A percentile compares a stretch with the other conserved stretches of the same genome.
These are phyloP conservation scores for Chlorella sp. DNA, from an alignment of 139 green algal species.

Conservation along the genomic window DNA sequence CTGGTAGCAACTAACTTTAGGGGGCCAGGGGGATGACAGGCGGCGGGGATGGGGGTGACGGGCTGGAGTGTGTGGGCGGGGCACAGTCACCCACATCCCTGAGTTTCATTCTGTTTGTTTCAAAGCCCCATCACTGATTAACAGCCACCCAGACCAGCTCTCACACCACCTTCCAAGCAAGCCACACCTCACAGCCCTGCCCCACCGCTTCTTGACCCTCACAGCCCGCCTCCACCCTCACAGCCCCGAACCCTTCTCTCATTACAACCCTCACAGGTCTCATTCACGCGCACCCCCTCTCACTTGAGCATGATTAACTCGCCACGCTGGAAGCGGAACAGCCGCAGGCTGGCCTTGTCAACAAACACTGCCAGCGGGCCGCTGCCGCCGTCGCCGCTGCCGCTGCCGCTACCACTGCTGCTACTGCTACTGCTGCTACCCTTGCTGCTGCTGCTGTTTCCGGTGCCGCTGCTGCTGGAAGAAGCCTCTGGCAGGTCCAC, in stretches of 20 bases:
- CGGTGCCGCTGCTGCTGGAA: background rate
- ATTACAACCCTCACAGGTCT: background rate
- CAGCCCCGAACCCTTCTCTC: background rate
- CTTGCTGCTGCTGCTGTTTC: background rate
- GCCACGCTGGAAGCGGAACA: slow-evolving; percentile 65
- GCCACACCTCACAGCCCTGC: no score
- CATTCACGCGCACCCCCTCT: background rate
- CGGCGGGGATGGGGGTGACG: no score
- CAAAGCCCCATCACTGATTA: no score
- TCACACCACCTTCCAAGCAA: no score
- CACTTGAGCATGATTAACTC: slow-evolving; percentile 61
- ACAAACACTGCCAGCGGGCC: slow-evolving; percentile 53
- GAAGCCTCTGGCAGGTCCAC: background rate
- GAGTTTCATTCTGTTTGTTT: no score
- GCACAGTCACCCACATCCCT: no score
- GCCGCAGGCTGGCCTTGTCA: slow-evolving; percentile 68
- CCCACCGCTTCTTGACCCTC: no score
- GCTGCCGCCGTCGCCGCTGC: background rate
- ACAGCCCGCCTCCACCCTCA: background rate
- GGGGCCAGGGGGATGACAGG: no score
- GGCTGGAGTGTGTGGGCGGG: no score
- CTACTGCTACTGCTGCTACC: background rate
- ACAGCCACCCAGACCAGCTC: no score
- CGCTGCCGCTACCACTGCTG: background rate
- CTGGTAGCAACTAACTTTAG: no score